A percentile compares a stretch with the other conserved stretches of the same genome.
These are phyloP conservation scores for Blastocystis sp. DNA, from an alignment of 352 stramenopile genomes.

Conservation along the genomic window DNA sequence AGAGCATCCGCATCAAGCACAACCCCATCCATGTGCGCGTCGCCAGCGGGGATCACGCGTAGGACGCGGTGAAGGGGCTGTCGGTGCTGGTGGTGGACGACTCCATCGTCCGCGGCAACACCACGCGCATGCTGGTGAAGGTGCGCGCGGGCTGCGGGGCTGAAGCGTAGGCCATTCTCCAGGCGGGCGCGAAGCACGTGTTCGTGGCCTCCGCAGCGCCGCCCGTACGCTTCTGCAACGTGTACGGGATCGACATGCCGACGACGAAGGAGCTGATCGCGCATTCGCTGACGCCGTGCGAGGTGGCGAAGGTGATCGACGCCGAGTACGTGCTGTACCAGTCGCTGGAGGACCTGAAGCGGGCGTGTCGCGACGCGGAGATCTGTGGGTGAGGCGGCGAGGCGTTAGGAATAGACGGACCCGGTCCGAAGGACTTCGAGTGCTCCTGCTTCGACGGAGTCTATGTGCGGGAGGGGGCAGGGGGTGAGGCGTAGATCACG, in stretches of 20 bases:
- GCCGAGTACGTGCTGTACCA: constrained; percentile 92
- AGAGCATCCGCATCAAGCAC: constrained; percentile 95
- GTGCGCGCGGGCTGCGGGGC: constrained; percentile 77
- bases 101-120: constrained; percentile 97
- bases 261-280: constrained; percentile 94
- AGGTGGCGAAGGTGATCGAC: constrained; percentile 88
- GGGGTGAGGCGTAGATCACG: constrained; percentile 21
- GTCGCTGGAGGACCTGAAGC: constrained; percentile 85
- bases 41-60: constrained; percentile 72
- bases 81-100: constrained; percentile 97
- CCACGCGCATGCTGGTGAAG: constrained; percentile 93
- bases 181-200: constrained; percentile 91
- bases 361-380: constrained; percentile 74
- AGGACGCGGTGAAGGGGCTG: constrained; percentile 84
- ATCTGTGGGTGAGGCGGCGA: not conserved
- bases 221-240: constrained; percentile 95
- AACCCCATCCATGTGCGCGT: constrained; percentile 88
- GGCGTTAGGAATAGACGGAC: constrained; percentile 77
- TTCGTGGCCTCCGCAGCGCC: constrained; percentile 94
- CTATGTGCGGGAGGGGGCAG: constrained; percentile 80
- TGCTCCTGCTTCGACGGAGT: constrained; percentile 92
- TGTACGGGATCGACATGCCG: constrained; percentile 99
- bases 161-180: constrained; percentile 76
- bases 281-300: constrained; percentile 86
- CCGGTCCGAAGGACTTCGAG: constrained; percentile 82